Evolutionary conservation across 371 early-diverging fungal species (phyloP).

Genomic region (Quaeritorhiza haematococci): DNA sequence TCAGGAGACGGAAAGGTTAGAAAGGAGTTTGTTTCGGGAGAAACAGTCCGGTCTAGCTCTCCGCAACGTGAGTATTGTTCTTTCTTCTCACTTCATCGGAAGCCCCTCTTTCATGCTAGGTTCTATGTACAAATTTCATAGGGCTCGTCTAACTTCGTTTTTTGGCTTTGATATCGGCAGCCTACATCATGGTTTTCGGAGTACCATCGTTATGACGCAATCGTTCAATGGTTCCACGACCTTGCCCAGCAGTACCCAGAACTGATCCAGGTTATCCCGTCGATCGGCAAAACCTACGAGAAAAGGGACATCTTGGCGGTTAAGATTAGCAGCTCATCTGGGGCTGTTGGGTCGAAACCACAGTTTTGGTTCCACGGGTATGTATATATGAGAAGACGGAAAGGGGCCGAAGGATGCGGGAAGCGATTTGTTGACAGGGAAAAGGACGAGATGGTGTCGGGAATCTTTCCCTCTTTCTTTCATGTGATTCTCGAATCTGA

Average conservation of each 20-base stretch:
- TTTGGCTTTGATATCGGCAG: too few relatives aligned
- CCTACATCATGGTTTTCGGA: conserved; percentile 54
- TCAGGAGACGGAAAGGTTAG: too few relatives aligned
- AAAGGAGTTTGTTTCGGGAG: too few relatives aligned
- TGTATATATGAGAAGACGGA: too few relatives aligned
- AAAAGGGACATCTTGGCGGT: conserved; percentile 50
- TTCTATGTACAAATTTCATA: too few relatives aligned
- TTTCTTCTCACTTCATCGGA: too few relatives aligned
- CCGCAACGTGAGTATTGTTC: too few relatives aligned
- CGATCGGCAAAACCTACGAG: conserved; percentile 49
- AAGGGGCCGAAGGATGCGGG: too few relatives aligned
- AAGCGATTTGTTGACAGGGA: too few relatives aligned
- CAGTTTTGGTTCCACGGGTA: conserved; percentile 54
- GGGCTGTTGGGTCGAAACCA: conserved; percentile 20
- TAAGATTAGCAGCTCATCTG: conserved; percentile 28
- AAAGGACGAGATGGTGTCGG: conserved; percentile 11
- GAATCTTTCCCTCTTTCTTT: background rate
- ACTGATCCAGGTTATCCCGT: conserved; percentile 33
- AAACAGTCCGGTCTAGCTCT: too few relatives aligned
- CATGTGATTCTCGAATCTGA: background rate
- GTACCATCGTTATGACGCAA: conserved; percentile 44
- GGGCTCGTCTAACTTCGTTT: too few relatives aligned
- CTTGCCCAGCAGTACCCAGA: conserved; percentile 38
- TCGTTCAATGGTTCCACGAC: conserved; percentile 34
- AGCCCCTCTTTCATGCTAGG: too few relatives aligned